A percentile compares a stretch with the other conserved stretches of the same genome.
Evolutionary conservation across 2,329 filamentous ascomycete genomes (phyloP).

Genomic region (Aspergillus ruber): DNA sequence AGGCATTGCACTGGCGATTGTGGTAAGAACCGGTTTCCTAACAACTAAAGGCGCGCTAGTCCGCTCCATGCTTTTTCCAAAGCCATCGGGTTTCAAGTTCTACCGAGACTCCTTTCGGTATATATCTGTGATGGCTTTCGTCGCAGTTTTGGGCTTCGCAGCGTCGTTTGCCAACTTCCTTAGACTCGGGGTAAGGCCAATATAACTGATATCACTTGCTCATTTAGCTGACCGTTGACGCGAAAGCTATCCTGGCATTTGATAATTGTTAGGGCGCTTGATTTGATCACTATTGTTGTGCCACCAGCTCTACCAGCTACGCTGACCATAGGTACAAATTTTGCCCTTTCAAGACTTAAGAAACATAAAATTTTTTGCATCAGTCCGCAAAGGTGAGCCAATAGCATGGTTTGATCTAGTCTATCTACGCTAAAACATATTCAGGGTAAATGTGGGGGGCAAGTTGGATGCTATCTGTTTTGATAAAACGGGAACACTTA

Average conservation of each 20-base stretch:
- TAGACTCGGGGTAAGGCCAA: slow-evolving; percentile 54
- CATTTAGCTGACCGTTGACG: not conserved
- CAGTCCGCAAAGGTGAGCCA: slow-evolving; percentile 65
- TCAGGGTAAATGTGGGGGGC: slow-evolving; percentile 84
- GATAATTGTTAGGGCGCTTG: slow-evolving; percentile 84
- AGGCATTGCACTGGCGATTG: slow-evolving; percentile 83
- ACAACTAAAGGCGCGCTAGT: slow-evolving; percentile 95
- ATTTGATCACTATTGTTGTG: slow-evolving; percentile 95
- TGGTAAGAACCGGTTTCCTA: slow-evolving; percentile 91
- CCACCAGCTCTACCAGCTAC: slow-evolving; percentile 92
- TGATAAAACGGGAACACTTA: slow-evolving; percentile 97
- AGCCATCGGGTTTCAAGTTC: slow-evolving; percentile 97
- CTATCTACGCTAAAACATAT: slow-evolving; percentile 4
- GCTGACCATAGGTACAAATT: slow-evolving; percentile 92
- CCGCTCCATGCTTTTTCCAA: slow-evolving; percentile 96
- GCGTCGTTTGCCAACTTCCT: slow-evolving; percentile 93
- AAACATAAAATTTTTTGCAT: slow-evolving; percentile 94
- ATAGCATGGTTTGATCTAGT: not conserved
- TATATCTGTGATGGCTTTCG: slow-evolving; percentile 88
- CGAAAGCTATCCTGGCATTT: slow-evolving; percentile 69
- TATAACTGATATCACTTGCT: not conserved
- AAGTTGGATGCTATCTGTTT: slow-evolving; percentile 97
- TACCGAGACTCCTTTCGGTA: slow-evolving; percentile 97
- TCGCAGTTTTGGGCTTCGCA: slow-evolving; percentile 80
- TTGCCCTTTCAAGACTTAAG: slow-evolving; percentile 79